A percentile compares a stretch with the other conserved stretches of the same genome.
phyloP scores from a whole-genome alignment of 2,329 filamentous ascomycete species.

The Diaporthe capsici region DNA sequence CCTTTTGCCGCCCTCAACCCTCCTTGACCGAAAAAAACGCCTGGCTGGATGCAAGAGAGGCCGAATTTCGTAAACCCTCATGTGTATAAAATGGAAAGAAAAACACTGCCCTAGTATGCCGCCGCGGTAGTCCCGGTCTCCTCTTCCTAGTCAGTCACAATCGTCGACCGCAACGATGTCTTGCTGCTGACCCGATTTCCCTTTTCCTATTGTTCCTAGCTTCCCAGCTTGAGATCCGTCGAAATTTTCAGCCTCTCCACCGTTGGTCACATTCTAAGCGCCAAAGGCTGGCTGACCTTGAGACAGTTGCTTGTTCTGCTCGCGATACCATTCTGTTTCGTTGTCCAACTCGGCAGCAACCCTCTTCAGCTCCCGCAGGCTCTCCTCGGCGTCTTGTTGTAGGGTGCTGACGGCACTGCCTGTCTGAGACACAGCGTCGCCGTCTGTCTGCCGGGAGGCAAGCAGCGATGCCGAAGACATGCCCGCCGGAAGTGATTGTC shows the following conservation, averaged over 20 bases:
- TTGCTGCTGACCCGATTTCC: neutral
- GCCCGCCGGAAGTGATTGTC: constrained; percentile 39
- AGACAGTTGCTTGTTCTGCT: constrained; percentile 58
- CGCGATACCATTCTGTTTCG: constrained; percentile 61
- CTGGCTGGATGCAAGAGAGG: constrained; percentile 39
- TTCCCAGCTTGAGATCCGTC: neutral
- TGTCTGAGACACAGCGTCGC: constrained; percentile 41
- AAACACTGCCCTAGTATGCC: neutral
- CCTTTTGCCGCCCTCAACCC: neutral
- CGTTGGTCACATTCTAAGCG: constrained; percentile 51
- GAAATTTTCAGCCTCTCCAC: constrained; percentile 36
- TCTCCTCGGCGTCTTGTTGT: constrained; percentile 51
- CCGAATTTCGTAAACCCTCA: neutral
- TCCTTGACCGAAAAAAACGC: constrained; percentile 35
- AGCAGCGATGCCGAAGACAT: constrained; percentile 33
- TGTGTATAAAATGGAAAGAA: constrained; percentile 10
- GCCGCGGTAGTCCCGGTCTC: neutral
- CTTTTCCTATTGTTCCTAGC: neutral
- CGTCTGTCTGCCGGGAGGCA: constrained; percentile 16
- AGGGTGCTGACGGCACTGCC: constrained; percentile 57
- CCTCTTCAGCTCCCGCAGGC: constrained; percentile 59
- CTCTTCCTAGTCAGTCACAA: neutral
- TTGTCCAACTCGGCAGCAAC: constrained; percentile 62
- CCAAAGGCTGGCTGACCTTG: constrained; percentile 47
- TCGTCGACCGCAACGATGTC: constrained; percentile 1